Conservation (phyloP, 768 basidiomycete species). For the Piloderma croceum region DNA sequence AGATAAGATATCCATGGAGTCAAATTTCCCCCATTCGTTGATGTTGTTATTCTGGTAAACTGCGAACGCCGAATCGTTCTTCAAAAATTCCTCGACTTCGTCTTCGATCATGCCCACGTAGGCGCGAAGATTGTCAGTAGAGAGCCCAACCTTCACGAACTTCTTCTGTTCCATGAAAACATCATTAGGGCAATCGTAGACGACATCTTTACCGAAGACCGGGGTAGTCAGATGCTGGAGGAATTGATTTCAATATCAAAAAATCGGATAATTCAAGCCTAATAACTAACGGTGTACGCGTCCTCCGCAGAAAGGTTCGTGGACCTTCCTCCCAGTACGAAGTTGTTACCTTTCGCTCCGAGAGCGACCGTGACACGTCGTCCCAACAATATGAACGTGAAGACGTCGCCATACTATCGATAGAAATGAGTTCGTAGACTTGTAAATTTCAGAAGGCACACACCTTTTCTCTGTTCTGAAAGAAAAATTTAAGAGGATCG, state of each 20-base stretch:
- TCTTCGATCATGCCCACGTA: slow-evolving; percentile 80
- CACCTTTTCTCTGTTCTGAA: slow-evolving; percentile 73
- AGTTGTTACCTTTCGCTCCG: slow-evolving; percentile 89
- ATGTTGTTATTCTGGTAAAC: slow-evolving; percentile 58
- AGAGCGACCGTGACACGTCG: slow-evolving; percentile 87
- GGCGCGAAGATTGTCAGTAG: slow-evolving; percentile 82
- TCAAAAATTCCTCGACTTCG: slow-evolving; percentile 68
- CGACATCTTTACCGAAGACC: slow-evolving; percentile 95
- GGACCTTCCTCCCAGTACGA: slow-evolving; percentile 90
- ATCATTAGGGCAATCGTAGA: slow-evolving; percentile 95
- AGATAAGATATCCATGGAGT: slow-evolving; percentile 63
- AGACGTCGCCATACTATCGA: slow-evolving; percentile 95
- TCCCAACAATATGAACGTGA: slow-evolving; percentile 90
- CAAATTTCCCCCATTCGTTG: slow-evolving; percentile 76
- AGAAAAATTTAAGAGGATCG: slow-evolving; percentile 88
- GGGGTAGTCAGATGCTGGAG: slow-evolving; percentile 84
- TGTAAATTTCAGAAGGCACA: too few relatives aligned
- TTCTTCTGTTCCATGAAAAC: slow-evolving; percentile 99
- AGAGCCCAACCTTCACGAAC: slow-evolving; percentile 94
- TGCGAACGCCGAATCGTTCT: slow-evolving; percentile 56
- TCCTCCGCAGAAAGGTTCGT: slow-evolving; percentile 92
- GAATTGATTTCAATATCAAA: slow-evolving; percentile 8
- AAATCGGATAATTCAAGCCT: not conserved
- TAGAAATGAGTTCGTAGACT: too few relatives aligned
- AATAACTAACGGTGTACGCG: slow-evolving; percentile 76